Base-by-base conservation (phyloP, 768 basidiomycete species). In the Candolleomyces eurysporus region DNA sequence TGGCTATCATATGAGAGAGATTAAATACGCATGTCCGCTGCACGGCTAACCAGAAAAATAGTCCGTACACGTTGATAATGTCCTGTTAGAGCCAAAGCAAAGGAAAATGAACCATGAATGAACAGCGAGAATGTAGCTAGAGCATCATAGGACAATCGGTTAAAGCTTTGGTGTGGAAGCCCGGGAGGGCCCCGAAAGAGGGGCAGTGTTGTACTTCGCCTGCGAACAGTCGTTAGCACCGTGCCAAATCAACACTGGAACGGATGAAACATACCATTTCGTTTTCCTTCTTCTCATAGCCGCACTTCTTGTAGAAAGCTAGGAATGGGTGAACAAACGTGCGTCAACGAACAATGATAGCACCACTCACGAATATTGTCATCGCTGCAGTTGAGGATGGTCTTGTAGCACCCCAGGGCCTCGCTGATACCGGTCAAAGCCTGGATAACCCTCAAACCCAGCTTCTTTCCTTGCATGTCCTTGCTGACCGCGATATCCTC, bases 281-380 rank as follows among this genome's bases (percentile, higher is more conserved):
- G 67, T 84, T 87, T 75, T 96, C 96, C 76, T 95, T 96, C 78
- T 88, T 90, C 74, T 84, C 81, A 69, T 78, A 97, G 21, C 96
- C 96, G 71, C 96, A 99, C 75, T 98, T 98, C 74, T 94, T 81
- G 74, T 99, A 99, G 78, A 99, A 99, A 9, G 92, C 96, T 97
- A 70, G 32, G 64, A 49, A 22, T 2, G n/a, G 30, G 22, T 46
- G 26, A 46, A 45, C 53, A 52, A 59, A 59, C 64, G 64, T 53
- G 39, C 60, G 17, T 36, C 36, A 62, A 43, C n/a, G 52, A 52
- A 36, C 40, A 39, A 40, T n/a, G 46, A 63, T 51, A 56, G 55
- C 30, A 56, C 14, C 40, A 86, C 95, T 75, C 71, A 98, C 96
- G 91, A 64, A 95, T 89, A 67, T 99, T 99, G 58, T 82, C 80